Conservation (phyloP, 768 basidiomycete genomes). For the Lentinula sp. region DNA sequence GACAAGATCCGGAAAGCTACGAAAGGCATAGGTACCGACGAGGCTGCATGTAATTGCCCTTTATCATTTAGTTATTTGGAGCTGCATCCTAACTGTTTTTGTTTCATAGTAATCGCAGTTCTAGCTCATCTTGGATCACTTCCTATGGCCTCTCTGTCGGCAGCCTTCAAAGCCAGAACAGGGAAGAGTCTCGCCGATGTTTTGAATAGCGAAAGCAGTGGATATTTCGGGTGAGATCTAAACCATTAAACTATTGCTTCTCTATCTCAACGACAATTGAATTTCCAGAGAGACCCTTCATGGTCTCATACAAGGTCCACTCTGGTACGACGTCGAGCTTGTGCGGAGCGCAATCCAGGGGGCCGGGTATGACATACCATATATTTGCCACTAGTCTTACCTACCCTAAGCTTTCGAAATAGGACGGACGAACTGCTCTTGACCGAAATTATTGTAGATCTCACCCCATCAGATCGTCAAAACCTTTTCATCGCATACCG, state of each 20-base stretch:
- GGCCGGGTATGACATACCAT: neutral
- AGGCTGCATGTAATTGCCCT: constrained; percentile 1
- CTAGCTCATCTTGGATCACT: neutral
- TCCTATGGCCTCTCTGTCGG: neutral
- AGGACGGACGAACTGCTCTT: constrained; percentile 6
- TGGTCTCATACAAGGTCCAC: neutral
- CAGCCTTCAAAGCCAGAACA: constrained; percentile 2
- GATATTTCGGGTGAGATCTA: constrained; percentile 1
- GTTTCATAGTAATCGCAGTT: neutral
- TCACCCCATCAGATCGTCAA: constrained; percentile 3
- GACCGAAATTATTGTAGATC: constrained; percentile 10
- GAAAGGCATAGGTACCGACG: constrained; percentile 7
- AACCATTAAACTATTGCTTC: too few species aligned
- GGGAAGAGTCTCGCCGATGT: constrained; percentile 1
- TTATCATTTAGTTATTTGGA: neutral
- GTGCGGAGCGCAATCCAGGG: constrained; percentile 3
- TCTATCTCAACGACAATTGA: neutral
- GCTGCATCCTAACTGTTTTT: neutral
- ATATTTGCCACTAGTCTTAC: too few species aligned
- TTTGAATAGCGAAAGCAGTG: constrained; percentile 1
- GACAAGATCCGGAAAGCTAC: constrained; percentile 7
- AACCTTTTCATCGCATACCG: neutral
- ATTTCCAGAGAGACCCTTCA: constrained; percentile 1
- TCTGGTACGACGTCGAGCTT: constrained; percentile 7
- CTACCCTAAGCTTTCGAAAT: too few species aligned